Evolutionary conservation across 768 basidiomycete species (phyloP).

Genomic region (Strobilomyces confusus): DNA sequence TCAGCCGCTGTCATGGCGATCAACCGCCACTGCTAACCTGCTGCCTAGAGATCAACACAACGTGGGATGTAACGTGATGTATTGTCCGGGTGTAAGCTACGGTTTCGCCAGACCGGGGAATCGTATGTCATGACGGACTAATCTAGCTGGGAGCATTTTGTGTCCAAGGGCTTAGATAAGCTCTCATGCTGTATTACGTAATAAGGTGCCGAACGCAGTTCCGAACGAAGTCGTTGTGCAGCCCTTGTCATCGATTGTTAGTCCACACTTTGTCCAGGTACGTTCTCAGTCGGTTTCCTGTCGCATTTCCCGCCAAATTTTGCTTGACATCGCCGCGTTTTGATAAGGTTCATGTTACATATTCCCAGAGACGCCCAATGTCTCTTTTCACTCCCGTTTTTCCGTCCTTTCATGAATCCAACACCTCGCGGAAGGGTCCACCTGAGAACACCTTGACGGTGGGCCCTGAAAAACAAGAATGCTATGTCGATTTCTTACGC

Average conservation of each 20-base stretch:
- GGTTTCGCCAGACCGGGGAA: not conserved
- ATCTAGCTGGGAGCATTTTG: not conserved
- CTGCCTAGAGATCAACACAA: constrained; percentile 13
- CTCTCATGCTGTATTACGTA: constrained; percentile 7
- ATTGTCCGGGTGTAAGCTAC: not conserved
- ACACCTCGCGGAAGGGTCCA: constrained; percentile 4
- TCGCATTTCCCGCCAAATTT: not conserved
- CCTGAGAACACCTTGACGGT: not conserved
- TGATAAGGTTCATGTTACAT: not conserved
- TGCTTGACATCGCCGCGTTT: not conserved
- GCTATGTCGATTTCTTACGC: constrained; percentile 26
- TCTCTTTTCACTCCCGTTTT: constrained; percentile 35
- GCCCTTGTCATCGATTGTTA: not conserved
- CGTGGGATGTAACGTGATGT: not conserved
- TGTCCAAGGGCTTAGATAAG: constrained; percentile 2
- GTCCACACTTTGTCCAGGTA: constrained; percentile 5
- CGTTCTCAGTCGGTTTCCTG: not conserved
- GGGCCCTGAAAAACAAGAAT: constrained; percentile 9
- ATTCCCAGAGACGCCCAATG: constrained; percentile 15
- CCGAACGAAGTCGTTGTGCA: not conserved
- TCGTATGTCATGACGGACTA: not conserved
- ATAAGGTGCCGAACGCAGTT: not conserved
- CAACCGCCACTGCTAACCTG: constrained; percentile 9
- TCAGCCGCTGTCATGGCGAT: constrained; percentile 15
- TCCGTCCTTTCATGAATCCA: constrained; percentile 19